Evolutionary conservation across 2,329 filamentous ascomycete species (phyloP).

Genomic region (Phyllosticta citribraziliensis): DNA sequence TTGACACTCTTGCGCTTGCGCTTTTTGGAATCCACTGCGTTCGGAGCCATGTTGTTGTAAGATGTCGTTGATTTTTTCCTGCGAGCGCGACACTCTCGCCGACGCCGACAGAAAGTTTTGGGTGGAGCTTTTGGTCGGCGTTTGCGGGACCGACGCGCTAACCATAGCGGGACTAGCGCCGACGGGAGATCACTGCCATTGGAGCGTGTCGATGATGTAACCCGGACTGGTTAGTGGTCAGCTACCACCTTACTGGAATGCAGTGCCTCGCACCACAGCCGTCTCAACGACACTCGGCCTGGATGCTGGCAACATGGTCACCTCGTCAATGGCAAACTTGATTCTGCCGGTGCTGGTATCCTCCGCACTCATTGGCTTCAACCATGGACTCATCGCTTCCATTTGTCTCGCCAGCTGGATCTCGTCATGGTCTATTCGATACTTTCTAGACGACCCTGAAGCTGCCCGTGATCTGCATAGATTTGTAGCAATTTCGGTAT

Average conservation of each 20-base stretch:
- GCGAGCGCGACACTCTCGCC: background rate
- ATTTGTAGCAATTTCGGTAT: background rate
- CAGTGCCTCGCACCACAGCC: background rate
- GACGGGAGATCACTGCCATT: slow-evolving; percentile 5
- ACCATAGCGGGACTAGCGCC: background rate
- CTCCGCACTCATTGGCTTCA: background rate
- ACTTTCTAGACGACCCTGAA: background rate
- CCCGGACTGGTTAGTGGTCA: background rate
- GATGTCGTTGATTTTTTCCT: background rate
- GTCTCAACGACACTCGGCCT: slow-evolving; percentile 1
- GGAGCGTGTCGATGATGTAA: slow-evolving; percentile 3
- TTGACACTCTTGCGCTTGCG: slow-evolving; percentile 39
- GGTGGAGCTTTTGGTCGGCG: background rate
- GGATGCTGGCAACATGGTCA: background rate
- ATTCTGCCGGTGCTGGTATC: background rate
- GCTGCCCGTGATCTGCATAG: background rate
- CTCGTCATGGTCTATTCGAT: background rate
- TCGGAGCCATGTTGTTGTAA: slow-evolving; percentile 23
- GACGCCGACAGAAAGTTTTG: background rate
- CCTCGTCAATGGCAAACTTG: background rate
- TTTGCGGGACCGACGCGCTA: background rate
- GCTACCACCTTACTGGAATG: background rate
- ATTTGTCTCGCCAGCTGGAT: background rate
- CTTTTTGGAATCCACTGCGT: slow-evolving; percentile 34
- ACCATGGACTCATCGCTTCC: background rate